Evolutionary conservation across 2,329 filamentous ascomycete species (phyloP).

Genomic region (Nemania serpens): DNA sequence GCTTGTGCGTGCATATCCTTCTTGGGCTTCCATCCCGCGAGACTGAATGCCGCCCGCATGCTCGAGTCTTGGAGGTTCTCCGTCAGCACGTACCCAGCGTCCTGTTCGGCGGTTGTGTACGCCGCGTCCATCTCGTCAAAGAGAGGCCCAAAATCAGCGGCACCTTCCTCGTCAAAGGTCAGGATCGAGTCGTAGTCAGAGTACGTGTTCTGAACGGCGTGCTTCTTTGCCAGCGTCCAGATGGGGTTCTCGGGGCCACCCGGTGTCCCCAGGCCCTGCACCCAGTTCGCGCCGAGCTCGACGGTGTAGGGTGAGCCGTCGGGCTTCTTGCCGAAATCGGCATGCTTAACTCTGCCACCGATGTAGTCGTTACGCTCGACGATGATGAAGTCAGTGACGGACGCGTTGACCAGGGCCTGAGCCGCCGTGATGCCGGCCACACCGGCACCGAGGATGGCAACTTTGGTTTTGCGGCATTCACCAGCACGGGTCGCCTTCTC

Average conservation of each 20-base stretch:
- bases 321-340: slow-evolving; percentile 55
- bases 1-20: slow-evolving; percentile 60
- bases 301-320: slow-evolving; percentile 61
- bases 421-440: slow-evolving; percentile 68
- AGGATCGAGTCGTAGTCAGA: slow-evolving; percentile 63
- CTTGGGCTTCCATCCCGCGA: slow-evolving; percentile 67
- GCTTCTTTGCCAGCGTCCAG: slow-evolving; percentile 65
- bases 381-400: slow-evolving; percentile 66
- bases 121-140: slow-evolving; percentile 56
- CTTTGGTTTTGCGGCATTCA: slow-evolving; percentile 44
- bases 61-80: slow-evolving; percentile 66
- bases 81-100: slow-evolving; percentile 61
- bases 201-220: slow-evolving; percentile 58
- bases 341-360: slow-evolving; percentile 65
- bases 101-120: slow-evolving; percentile 51
- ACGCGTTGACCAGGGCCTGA: slow-evolving; percentile 64
- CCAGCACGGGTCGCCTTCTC: neutral
- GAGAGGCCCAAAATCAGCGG: slow-evolving; percentile 54
- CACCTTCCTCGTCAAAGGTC: slow-evolving; percentile 64
- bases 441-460: slow-evolving; percentile 59
- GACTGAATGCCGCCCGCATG: slow-evolving; percentile 59
- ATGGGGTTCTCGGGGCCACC: slow-evolving; percentile 61
- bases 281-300: slow-evolving; percentile 72
- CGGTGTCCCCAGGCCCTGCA: slow-evolving; percentile 40
- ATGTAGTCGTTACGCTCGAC: slow-evolving; percentile 66